These are phyloP conservation scores for Ophiorrhiza pumila DNA, from an alignment of 257 asterid species.

Conservation along the genomic window DNA sequence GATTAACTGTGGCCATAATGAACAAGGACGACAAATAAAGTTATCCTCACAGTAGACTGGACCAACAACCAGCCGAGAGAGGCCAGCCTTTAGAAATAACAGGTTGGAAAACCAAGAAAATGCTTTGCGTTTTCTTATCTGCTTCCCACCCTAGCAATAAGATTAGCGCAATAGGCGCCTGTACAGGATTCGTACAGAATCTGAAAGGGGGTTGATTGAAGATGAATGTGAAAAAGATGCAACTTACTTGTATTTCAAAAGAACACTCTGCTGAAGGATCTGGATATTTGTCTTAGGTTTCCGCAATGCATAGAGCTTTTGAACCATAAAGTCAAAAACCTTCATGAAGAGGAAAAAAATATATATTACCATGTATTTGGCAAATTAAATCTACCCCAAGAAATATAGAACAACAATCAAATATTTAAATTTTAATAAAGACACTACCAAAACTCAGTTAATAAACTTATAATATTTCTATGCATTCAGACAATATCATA, in stretches of 20 bases:
- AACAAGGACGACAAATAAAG: background rate
- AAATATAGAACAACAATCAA: background rate
- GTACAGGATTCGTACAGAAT: too few species aligned
- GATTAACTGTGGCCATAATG: background rate
- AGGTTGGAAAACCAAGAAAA: too few species aligned
- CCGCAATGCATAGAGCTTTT: slow-evolving; percentile 89
- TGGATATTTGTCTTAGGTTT: slow-evolving; percentile 98
- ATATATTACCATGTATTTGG: slow-evolving; percentile 16
- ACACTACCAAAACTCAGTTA: background rate
- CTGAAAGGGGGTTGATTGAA: too few species aligned
- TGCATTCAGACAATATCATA: background rate
- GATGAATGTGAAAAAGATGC: background rate
- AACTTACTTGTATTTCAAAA: slow-evolving; percentile 92
- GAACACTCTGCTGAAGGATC: slow-evolving; percentile 98
- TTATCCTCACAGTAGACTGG: too few species aligned
- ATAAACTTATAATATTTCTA: background rate
- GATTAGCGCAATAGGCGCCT: too few species aligned
- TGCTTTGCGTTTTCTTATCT: too few species aligned
- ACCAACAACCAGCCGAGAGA: too few species aligned
- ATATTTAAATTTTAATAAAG: background rate
- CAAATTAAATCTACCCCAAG: slow-evolving; percentile 3
- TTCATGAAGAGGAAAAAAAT: slow-evolving; percentile 31
- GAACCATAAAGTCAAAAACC: slow-evolving; percentile 91
- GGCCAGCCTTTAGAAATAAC: too few species aligned
- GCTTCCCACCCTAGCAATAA: too few species aligned